Base-by-base conservation (phyloP, 768 basidiomycete species). In the Termitomyces sp. region DNA sequence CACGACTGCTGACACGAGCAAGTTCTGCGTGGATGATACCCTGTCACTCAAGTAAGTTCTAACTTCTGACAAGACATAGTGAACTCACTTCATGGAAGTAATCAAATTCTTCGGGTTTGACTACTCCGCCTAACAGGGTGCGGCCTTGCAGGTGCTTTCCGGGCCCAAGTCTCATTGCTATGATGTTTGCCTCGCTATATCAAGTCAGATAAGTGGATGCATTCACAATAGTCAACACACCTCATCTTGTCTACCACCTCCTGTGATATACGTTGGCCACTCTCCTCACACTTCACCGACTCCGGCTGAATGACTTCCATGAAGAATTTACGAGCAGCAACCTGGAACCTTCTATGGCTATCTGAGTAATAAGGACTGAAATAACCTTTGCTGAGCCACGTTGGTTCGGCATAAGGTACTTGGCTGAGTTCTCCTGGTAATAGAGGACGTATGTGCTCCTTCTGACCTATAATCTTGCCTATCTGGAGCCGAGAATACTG, bases 131-230 rank as follows among this genome's bases (percentile, higher is more conserved):
- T 72, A 94, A 84, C 1, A 97, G 72, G 11, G 75, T 82, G 40
- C 83, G 79, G 0, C 94, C 92, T 67, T 89, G 75, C 22, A 97
- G 80, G 67, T 95, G 92, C 69, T 92, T 91, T 20, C 91, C 92
- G 3, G 93, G 94, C 2, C 94, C 94, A 53, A 94, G 79, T 5
- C 94, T 84, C 93, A 97, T 95, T 7, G 90, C 87, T 52, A 92
- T 85, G 44, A 95, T 76, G 70, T 92, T 88, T 58, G 79, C 72
- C 63, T 87, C 86, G 24, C 92, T 93, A 64, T 35, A 52, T 47
- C 40, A 30, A 14, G 30, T 35, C 2, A 32, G 44, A 33, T 50
- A 11, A 26, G 13, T 9, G 28, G 55, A 30, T 9, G 14, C 10
- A 50, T 30, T 47, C 4, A 16, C 16, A 48, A 24, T 41, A 10